Base-by-base conservation (phyloP, 2,329 filamentous ascomycete species). In the Dactylonectria estremocensis region DNA sequence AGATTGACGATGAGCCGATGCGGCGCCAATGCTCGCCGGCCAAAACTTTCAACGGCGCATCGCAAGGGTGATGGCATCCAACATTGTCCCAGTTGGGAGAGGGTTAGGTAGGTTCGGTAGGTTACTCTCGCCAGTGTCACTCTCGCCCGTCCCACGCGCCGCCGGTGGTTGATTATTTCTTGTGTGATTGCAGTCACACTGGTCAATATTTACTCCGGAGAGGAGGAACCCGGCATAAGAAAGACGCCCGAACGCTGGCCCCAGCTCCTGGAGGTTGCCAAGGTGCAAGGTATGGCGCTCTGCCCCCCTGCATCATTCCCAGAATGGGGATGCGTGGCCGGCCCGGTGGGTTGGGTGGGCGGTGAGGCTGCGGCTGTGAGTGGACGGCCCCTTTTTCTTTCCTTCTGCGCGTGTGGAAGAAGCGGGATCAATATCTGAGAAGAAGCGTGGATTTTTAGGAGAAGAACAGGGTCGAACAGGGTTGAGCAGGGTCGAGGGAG, bases 331-430 rank as follows among this genome's bases (percentile, higher is more conserved):
- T 45, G 45, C 52, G 43, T 14, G 45, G 64, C 43, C 64, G 63
- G 54, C 58, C 72, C 67, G 59, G 64, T 33, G 56, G 70, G 63
- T 70, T 74, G 64, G 72, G 66, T 61, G 65, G 71, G 59, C 35
- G 57, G 33, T 54, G n/a, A 65, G 33, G 28, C 18, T 49, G 14
- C 24, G 22, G 8, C 54, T 53, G 24, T 63, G 55, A 55, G 49
- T 67, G 64, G 60, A 56, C 37, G 64, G 24, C 72, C 73, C 70
- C 62, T 69, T 67, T 64, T 67, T 49, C 16, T 57, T 71, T 61
- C 57, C 71, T 70, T 75, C 69, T 73, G 50, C 61, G 60, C 46
- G 65, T 45, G 64, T 46, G 49, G 52, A 49, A 49, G 33, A 20
- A 53, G 43, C 71, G 56, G 63, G 61, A 66, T 61, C 62, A 60